Evolutionary conservation across 2,329 filamentous ascomycete genomes (phyloP).

Genomic region (Trichoderma polysporum): DNA sequence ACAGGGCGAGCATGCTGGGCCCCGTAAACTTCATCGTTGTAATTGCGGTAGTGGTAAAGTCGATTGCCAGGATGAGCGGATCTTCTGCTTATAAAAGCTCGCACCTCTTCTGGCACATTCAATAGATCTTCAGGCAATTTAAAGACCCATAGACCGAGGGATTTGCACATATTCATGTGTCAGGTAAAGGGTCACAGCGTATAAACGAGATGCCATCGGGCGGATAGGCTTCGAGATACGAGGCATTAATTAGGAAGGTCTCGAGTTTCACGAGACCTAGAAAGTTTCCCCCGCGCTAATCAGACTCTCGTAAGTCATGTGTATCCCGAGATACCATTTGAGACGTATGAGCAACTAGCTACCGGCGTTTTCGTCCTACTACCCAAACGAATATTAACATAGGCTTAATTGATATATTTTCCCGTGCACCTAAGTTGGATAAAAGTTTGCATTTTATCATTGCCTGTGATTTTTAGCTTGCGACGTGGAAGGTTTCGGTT

Average conservation of each 20-base stretch:
- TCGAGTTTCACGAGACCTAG: background rate
- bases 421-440: background rate
- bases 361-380: background rate
- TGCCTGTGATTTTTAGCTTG: background rate
- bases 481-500: background rate
- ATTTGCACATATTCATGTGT: background rate
- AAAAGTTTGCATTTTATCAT: too few species aligned
- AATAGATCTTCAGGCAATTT: background rate
- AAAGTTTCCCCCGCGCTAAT: constrained; percentile 2
- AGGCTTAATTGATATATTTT: background rate
- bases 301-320: background rate
- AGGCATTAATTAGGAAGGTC: constrained; percentile 2
- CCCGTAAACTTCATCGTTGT: background rate
- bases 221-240: background rate
- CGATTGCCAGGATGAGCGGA: background rate
- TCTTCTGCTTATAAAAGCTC: background rate
- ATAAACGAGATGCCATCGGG: background rate
- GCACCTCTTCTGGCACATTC: background rate
- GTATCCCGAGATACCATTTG: background rate
- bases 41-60: background rate
- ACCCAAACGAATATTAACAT: background rate
- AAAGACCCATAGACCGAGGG: background rate
- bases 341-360: background rate
- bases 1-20: background rate
- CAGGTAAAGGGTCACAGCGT: background rate